Percentiles rank a stretch among this genome's conserved stretches.
Evolutionary conservation across 768 basidiomycete species (phyloP).

Genomic region (Mycena amicta): DNA sequence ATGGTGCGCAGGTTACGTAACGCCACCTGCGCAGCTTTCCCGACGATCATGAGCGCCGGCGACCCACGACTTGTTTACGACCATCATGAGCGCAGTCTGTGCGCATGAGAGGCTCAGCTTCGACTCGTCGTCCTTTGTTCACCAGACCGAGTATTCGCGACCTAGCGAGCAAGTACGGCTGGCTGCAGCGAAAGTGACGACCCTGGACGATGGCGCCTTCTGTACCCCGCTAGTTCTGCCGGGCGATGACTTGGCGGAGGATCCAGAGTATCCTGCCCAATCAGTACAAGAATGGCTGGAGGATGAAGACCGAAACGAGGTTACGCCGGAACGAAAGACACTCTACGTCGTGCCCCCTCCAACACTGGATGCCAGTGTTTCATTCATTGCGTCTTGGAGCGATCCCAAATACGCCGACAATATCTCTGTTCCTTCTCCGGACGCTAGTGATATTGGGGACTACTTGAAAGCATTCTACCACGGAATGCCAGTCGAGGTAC

Average conservation of each 20-base stretch:
- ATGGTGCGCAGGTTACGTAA: neutral
- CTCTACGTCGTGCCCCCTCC: conserved; percentile 38
- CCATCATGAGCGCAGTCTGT: neutral
- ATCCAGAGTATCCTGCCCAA: conserved; percentile 38
- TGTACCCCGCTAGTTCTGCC: conserved; percentile 37
- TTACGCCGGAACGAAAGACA: conserved; percentile 28
- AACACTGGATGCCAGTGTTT: conserved; percentile 23
- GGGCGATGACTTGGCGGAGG: conserved; percentile 35
- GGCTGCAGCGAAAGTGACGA: conserved; percentile 14
- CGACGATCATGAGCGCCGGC: no score
- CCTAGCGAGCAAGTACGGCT: conserved; percentile 9
- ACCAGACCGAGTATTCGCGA: conserved; percentile 12
- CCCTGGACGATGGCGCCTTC: conserved; percentile 21
- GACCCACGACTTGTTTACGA: neutral
- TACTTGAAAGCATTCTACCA: conserved; percentile 39
- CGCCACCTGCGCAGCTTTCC: no score
- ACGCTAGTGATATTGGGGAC: conserved; percentile 26
- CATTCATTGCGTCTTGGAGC: conserved; percentile 30
- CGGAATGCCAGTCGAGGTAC: conserved; percentile 31
- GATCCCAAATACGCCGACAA: conserved; percentile 11
- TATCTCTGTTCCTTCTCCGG: conserved; percentile 18
- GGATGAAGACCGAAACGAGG: conserved; percentile 34
- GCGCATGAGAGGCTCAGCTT: conserved; percentile 12
- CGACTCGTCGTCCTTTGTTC: conserved; percentile 10
- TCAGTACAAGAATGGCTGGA: conserved; percentile 33